Base-by-base conservation (phyloP, 2,329 filamentous ascomycete species). In the Epichloe baconii region DNA sequence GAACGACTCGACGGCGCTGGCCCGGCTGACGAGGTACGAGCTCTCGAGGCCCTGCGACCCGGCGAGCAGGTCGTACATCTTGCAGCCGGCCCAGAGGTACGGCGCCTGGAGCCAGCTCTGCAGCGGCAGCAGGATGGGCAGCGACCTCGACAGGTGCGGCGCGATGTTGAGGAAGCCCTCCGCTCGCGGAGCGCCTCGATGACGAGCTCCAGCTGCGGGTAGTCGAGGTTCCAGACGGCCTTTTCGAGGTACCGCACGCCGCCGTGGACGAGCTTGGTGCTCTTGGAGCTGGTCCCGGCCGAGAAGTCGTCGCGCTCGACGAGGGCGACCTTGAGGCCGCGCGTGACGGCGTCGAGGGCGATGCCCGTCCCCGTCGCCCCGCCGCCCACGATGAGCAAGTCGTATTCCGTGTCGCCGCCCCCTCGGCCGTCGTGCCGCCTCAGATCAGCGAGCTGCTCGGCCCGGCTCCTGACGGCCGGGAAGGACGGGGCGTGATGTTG, bases 211-310 rank as follows among this genome's bases (percentile, higher is more conserved):
- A 88, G 86, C 76, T 93, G 86, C 58, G 82, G 83, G 66, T 89
- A 90, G 67, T 93, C 86, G 60, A 91, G 72, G 65, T 90, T 86
- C 82, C 83, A 88, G 47, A 93, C 81, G 50, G 86, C 86, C 73
- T 93, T 93, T 67, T 93, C 87, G 53, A 93, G 74, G 64, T 91
- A 93, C 57, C 86, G 79, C 53, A 93, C 87, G 62, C 86, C 86
- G 58, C 86, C 86, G 68, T 93, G 86, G 17, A 93, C 87, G 49
- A 93, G 75, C 69, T 93, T 93, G 47, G 86, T 93, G 70, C 85
- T 89, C 72, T 91, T 91, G 67, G 84, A 88, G 71, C 85, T 89
- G 41, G 86, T 91, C 34, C 87, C 86, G 55, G 83, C 78, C 59
- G 83, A 83, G 65, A 91, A 93, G 68, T 93, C 86, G 65, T 91